Conservation (phyloP, 108 stramenopile species). For the Bacterosira constricta region DNA sequence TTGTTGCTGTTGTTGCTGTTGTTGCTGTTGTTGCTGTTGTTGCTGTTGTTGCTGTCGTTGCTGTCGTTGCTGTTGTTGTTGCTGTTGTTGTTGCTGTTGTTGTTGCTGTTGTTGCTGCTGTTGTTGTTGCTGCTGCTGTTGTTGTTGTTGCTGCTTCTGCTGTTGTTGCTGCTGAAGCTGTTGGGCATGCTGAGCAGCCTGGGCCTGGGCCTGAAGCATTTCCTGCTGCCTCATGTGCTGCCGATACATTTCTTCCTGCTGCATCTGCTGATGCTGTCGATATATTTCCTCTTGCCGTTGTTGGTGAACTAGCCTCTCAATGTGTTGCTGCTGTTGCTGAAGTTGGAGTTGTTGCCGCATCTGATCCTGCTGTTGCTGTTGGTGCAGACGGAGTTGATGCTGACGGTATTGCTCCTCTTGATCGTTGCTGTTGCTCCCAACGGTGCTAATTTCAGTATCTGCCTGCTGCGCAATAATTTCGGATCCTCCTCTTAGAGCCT, state of each 20-base stretch:
- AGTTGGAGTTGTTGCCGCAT: slow-evolving; percentile 8
- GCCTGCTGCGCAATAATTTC: slow-evolving; percentile 1
- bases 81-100: not conserved
- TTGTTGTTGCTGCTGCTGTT: slow-evolving; percentile 4
- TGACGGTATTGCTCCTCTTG: slow-evolving; percentile 37
- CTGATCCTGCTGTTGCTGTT: slow-evolving; percentile 17
- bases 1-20: slow-evolving; percentile 31
- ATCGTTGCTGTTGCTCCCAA: no score
- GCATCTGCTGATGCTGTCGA: slow-evolving; percentile 16
- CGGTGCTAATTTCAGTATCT: no score
- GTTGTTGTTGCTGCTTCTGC: slow-evolving; percentile 8
- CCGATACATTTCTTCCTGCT: slow-evolving; percentile 20
- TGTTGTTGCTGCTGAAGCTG: slow-evolving; percentile 28
- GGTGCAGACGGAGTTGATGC: slow-evolving; percentile 18
- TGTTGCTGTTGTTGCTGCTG: slow-evolving; percentile 38
- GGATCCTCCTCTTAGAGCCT: not conserved
- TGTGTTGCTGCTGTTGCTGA: slow-evolving; percentile 21
- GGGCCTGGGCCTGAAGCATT: slow-evolving; percentile 31
- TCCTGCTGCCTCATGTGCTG: slow-evolving; percentile 28
- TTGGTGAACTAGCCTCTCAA: slow-evolving; percentile 21
- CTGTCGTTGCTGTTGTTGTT: slow-evolving; percentile 9
- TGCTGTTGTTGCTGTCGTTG: slow-evolving; percentile 13
- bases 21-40: slow-evolving; percentile 33
- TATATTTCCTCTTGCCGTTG: slow-evolving; percentile 21
- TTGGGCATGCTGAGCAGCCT: slow-evolving; percentile 27